Percentiles rank a stretch among this genome's conserved stretches.
Evolutionary conservation across 352 stramenopile genomes (phyloP).

Genomic region (Pilasporangium apinafurcum): DNA sequence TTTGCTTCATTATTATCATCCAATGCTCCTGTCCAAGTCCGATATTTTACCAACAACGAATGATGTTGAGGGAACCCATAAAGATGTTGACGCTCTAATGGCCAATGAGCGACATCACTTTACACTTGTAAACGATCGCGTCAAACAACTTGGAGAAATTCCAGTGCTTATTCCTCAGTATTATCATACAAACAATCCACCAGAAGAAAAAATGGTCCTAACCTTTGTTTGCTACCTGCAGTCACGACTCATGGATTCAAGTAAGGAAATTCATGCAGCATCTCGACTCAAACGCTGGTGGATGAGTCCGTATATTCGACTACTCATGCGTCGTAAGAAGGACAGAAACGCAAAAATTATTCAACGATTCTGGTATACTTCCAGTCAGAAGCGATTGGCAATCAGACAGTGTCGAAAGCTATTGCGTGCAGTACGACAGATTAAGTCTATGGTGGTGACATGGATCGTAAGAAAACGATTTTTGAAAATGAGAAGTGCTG

Average conservation of each 20-base stretch:
- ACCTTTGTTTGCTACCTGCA: slow-evolving; percentile 93
- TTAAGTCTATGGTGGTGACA: slow-evolving; percentile 29
- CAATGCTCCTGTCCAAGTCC: slow-evolving; percentile 73
- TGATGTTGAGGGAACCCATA: slow-evolving; percentile 6
- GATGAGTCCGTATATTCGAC: slow-evolving; percentile 44
- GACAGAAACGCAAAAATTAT: slow-evolving; percentile 45
- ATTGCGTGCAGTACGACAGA: slow-evolving; percentile 45
- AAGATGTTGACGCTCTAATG: slow-evolving; percentile 25
- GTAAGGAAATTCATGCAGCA: slow-evolving; percentile 88
- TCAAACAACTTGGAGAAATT: slow-evolving; percentile 90
- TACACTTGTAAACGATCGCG: slow-evolving; percentile 78
- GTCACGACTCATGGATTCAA: slow-evolving; percentile 92
- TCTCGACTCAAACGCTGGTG: slow-evolving; percentile 85
- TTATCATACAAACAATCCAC: slow-evolving; percentile 85
- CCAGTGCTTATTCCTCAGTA: slow-evolving; percentile 83
- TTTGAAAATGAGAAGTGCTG: slow-evolving; percentile 17
- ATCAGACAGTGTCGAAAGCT: slow-evolving; percentile 66
- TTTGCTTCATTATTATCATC: slow-evolving; percentile 95
- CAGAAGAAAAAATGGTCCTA: slow-evolving; percentile 93
- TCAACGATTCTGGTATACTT: slow-evolving; percentile 79
- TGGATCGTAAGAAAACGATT: slow-evolving; percentile 19
- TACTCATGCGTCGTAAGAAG: slow-evolving; percentile 53
- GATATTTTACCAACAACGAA: slow-evolving; percentile 50
- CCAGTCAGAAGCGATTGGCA: slow-evolving; percentile 58
- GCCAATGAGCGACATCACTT: slow-evolving; percentile 85